Base-by-base conservation (phyloP, 805 yeast species). In the Limtongozyma cylindracea region DNA sequence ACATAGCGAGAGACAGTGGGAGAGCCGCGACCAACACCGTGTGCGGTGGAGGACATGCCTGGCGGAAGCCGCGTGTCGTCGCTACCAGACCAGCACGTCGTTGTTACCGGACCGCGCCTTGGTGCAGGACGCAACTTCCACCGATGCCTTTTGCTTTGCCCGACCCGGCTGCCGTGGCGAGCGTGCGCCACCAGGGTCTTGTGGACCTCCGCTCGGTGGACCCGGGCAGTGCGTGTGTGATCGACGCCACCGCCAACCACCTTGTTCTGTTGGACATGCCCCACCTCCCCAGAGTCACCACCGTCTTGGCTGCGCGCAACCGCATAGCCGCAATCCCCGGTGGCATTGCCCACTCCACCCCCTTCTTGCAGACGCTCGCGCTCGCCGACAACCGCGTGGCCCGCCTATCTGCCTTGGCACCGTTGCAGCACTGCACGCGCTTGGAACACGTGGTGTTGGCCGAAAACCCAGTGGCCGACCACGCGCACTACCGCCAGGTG, bases 181-280 rank as follows among this genome's bases (percentile, higher is more conserved):
- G n/a, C n/a, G n/a, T n/a, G n/a, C n/a, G n/a, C n/a, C n/a, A n/a
- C n/a, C n/a, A n/a, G n/a, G n/a, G n/a, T n/a, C n/a, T n/a, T n/a
- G n/a, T n/a, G n/a, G n/a, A n/a, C n/a, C n/a, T n/a, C n/a, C n/a
- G n/a, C n/a, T n/a, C n/a, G n/a, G n/a, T n/a, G n/a, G n/a, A n/a
- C 18, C 35, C 47, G 8, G 41, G 43, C 25, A 32, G 31, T 19
- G 44, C 43, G 37, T 68, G 55, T 27, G 61, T 55, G 10, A 42
- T 84, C 3, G 95, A 84, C 38, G 37, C 84, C 16, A 62, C 84
- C 1, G 68, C 71, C 34, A 84, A 84, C 41, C 69, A 62, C 16
- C 43, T 84, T n/a, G 41, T 53, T 1, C 51, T 49, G 3, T 30
- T 84, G 5, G 52, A 56, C 10, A 51, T 47, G 34, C 49, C 60